Evolutionary conservation across 192 early-diverging fungal species (phyloP), one percentile per base, ranked within the genome.

Genomic region (Entomortierella lignicola): DNA sequence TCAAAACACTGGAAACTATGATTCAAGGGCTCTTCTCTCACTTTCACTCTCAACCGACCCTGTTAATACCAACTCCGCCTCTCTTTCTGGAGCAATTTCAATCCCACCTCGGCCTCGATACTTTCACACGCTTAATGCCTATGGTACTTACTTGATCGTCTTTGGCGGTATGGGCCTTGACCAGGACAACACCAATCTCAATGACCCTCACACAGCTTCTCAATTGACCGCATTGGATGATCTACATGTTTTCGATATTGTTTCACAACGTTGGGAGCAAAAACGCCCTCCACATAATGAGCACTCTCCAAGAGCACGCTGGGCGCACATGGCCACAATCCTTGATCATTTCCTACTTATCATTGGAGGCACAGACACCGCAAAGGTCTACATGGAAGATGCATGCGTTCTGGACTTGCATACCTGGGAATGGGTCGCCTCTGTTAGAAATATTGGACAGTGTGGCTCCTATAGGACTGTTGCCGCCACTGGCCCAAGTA

Each of bases 361-460:
- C 21, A 79, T 79, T 69, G 74, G 74, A 17, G 74, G 74, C 29
- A 79, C 74, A 55, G 74, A 79, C 18, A 69, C 74, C 5, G 29
- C 15, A 48, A 79, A 79, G 51, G 62, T 30, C 17, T 79, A 79
- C 52, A 62, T 79, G 17, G 66, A 79, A 56, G 67, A 79, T 51
- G 74, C 74, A 29, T 79, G 74, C 52, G 61, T 69, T 1, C 61
- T 79, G n/a, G 74, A 79, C 26, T 56, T 79, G 6, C 66, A 60
- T 50, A 69, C 74, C 18, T 79, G 74, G 74, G 66, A 79, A 50
- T 79, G 74, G 74, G 74, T 79, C n/a, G 74, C 74, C 4, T 79
- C 74, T 2, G 48, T 79, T 18, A 41, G 51, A 56, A 70, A 70
- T 41, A 70, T 79, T 60, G 74, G 74, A 0, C 74, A 79, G 44